phyloP scores from a whole-genome alignment of 495 filamentous ascomycete species.

The Neurospora tetraspora region DNA sequence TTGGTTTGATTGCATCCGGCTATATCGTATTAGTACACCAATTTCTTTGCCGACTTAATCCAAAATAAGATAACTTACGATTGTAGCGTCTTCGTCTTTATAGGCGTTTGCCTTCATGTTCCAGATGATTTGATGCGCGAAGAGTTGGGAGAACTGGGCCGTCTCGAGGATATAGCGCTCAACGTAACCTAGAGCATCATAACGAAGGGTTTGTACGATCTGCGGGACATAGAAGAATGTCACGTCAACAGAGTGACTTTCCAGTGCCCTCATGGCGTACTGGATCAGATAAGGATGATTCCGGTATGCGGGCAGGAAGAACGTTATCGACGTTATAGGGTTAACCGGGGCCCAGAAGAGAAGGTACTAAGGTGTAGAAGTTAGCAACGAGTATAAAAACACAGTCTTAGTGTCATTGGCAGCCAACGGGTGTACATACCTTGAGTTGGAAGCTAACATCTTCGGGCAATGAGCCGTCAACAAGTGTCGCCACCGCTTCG shows the following conservation, averaged over 20 bases:
- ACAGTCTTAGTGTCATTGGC: background rate
- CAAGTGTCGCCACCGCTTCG: conserved; percentile 70
- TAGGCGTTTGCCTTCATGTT: conserved; percentile 99
- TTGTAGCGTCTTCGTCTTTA: conserved; percentile 87
- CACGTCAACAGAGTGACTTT: conserved; percentile 86
- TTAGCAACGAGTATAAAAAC: conserved; percentile 24
- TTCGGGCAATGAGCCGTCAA: conserved; percentile 61
- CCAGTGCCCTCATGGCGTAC: conserved; percentile 92
- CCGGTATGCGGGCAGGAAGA: conserved; percentile 86
- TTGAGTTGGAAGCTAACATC: conserved; percentile 82
- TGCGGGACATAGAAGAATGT: conserved; percentile 99
- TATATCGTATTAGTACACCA: conserved; percentile 33
- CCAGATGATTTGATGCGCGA: conserved; percentile 99
- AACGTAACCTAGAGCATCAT: conserved; percentile 89
- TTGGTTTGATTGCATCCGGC: conserved; percentile 90
- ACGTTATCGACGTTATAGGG: conserved; percentile 83
- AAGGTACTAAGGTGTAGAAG: conserved; percentile 52
- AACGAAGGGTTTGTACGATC: conserved; percentile 91
- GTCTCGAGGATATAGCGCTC: conserved; percentile 96
- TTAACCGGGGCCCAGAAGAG: conserved; percentile 93
- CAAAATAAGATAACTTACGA: conserved; percentile 48
- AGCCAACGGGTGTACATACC: conserved; percentile 30
- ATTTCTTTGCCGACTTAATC: background rate
- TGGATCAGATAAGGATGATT: conserved; percentile 92
- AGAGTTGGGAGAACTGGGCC: conserved; percentile 87